A percentile compares a stretch with the other conserved stretches of the same genome.
phyloP scores from a whole-genome alignment of 352 stramenopile species.

The Plasmopara viticola region DNA sequence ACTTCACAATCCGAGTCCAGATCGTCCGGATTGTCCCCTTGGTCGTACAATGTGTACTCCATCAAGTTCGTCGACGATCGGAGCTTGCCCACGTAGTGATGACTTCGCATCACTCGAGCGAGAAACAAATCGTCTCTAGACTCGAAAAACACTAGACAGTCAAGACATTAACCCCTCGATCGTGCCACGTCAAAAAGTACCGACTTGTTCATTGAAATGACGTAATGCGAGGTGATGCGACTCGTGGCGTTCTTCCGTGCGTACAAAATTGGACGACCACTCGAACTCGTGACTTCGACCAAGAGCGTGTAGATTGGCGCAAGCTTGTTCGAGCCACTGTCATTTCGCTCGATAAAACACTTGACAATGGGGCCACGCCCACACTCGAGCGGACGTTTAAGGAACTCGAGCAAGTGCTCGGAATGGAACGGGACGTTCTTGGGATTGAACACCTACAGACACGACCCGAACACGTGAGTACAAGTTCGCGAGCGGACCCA shows the following conservation, averaged over 20 bases:
- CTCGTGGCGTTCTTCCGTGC: slow-evolving; percentile 69
- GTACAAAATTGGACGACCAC: slow-evolving; percentile 77
- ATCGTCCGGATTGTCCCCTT: slow-evolving; percentile 81
- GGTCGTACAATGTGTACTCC: slow-evolving; percentile 84
- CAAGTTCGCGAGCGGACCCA: not conserved
- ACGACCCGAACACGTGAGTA: slow-evolving; percentile 1
- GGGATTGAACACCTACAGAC: slow-evolving; percentile 66
- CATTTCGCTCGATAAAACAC: slow-evolving; percentile 87
- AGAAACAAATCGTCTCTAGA: slow-evolving; percentile 71
- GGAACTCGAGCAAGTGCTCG: slow-evolving; percentile 77
- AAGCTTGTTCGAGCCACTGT: slow-evolving; percentile 69
- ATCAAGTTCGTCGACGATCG: slow-evolving; percentile 72
- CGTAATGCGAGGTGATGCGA: slow-evolving; percentile 80
- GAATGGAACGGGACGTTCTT: slow-evolving; percentile 78
- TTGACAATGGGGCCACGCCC: slow-evolving; percentile 78
- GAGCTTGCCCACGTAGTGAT: slow-evolving; percentile 85
- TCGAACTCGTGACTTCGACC: slow-evolving; percentile 82
- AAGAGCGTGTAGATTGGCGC: slow-evolving; percentile 78
- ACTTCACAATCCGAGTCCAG: slow-evolving; percentile 76
- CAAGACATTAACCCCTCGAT: no score
- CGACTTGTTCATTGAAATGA: slow-evolving; percentile 80
- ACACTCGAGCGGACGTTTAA: slow-evolving; percentile 65
- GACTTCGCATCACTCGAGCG: slow-evolving; percentile 68
- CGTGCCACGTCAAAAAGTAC: no score
- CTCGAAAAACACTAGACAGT: slow-evolving; percentile 17